Evolutionary conservation across 441 rosid genomes (phyloP).

Genomic region (California macrophylla): DNA sequence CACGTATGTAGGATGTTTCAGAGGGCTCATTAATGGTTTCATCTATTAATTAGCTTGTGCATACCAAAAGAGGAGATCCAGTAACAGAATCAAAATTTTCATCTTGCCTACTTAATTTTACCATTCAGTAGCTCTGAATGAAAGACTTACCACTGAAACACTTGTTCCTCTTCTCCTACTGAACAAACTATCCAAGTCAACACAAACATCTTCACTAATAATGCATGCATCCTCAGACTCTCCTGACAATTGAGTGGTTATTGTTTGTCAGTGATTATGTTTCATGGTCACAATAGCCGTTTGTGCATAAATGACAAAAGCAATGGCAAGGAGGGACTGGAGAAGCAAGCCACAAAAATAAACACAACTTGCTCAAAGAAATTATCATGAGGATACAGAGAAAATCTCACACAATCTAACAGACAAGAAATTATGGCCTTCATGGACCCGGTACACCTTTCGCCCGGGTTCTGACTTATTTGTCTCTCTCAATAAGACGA

Average conservation of each 20-base stretch:
- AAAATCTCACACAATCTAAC: conserved; percentile 20
- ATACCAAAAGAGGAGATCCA: not conserved
- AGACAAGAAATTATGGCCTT: conserved; percentile 18
- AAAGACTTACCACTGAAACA: not conserved
- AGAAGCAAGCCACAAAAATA: not conserved
- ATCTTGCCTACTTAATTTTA: not conserved
- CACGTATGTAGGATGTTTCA: not conserved
- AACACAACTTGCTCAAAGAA: conserved; percentile 15
- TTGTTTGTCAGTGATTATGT: conserved; percentile 29
- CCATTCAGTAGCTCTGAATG: not conserved
- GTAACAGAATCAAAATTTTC: not conserved
- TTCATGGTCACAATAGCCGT: conserved; percentile 27
- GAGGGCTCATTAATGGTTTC: not conserved
- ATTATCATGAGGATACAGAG: conserved; percentile 16
- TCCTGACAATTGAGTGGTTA: conserved; percentile 6
- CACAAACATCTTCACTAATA: not conserved
- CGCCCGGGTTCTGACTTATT: not conserved
- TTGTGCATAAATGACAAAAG: conserved; percentile 17
- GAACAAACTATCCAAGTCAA: conserved; percentile 5
- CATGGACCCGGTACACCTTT: conserved; percentile 4
- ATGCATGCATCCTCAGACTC: not conserved
- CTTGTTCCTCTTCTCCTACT: not conserved
- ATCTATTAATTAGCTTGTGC: not conserved
- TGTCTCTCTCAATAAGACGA: conserved; percentile 11
- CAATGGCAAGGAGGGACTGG: conserved; percentile 1